Evolutionary conservation across 305 asterid genomes (phyloP).

Genomic region (Striga hermonthica): DNA sequence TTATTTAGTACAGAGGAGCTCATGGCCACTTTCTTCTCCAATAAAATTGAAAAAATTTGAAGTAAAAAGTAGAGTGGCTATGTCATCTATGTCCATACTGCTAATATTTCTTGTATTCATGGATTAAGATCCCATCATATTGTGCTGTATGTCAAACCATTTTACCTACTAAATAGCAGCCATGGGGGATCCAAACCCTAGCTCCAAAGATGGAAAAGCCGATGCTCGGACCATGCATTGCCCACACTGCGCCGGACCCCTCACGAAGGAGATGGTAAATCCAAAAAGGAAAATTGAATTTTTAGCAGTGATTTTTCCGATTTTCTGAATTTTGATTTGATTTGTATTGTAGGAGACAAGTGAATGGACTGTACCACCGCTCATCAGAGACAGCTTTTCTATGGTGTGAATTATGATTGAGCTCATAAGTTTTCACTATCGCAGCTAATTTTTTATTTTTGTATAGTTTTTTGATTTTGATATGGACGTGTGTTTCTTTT

Average conservation of each 20-base stretch:
- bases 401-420: conserved; percentile 45
- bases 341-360: conserved; percentile 71
- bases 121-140: too few relatives aligned
- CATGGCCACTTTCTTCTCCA: too few relatives aligned
- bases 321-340: conserved; percentile 16
- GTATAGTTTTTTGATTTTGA: conserved; percentile 5
- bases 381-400: conserved; percentile 81
- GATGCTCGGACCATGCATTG: conserved; percentile 43
- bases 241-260: conserved; percentile 80
- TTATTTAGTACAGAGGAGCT: too few relatives aligned
- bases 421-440: background rate
- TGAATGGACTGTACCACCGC: conserved; percentile 72
- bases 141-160: too few relatives aligned
- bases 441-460: background rate
- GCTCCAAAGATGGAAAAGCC: conserved; percentile 27
- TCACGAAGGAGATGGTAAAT: conserved; percentile 68
- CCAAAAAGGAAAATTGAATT: background rate
- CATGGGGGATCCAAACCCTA: conserved; percentile 34
- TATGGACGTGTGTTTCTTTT: conserved; percentile 3
- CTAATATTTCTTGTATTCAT: too few relatives aligned
- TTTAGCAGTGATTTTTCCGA: background rate
- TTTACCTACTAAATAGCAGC: conserved; percentile 8
- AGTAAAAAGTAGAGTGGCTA: too few relatives aligned
- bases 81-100: too few relatives aligned
- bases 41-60: too few relatives aligned